A percentile compares a stretch with the other conserved stretches of the same genome.
Evolutionary conservation across 148 eudicot species (phyloP).

Genomic region (Oxyria digyna): DNA sequence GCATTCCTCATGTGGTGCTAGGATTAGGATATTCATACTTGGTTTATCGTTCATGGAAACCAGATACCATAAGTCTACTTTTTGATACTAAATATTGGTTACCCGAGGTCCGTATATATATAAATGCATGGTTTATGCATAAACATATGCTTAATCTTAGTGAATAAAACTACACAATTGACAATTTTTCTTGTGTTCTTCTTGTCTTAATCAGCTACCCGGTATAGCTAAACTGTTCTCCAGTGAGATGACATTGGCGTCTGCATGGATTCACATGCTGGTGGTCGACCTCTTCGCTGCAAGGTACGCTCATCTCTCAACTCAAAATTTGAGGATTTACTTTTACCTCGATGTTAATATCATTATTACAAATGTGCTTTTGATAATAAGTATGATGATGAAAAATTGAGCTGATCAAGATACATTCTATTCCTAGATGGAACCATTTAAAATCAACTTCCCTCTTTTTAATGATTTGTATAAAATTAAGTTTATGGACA

Average conservation of each 20-base stretch:
- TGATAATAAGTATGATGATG: background rate
- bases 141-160: background rate
- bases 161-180: background rate
- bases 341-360: background rate
- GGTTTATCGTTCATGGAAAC: slow-evolving; percentile 84
- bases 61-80: slow-evolving; percentile 63
- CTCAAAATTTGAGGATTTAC: background rate
- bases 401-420: too few species aligned
- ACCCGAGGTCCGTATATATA: slow-evolving; percentile 62
- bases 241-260: slow-evolving; percentile 82
- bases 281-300: slow-evolving; percentile 90
- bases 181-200: background rate
- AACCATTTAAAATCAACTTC: too few species aligned
- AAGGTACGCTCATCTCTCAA: slow-evolving; percentile 35
- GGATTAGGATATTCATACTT: slow-evolving; percentile 72
- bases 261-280: slow-evolving; percentile 90
- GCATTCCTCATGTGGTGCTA: slow-evolving; percentile 53
- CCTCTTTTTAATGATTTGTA: too few species aligned
- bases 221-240: slow-evolving; percentile 89
- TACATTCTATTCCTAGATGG: too few species aligned
- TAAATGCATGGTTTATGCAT: background rate
- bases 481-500: too few species aligned
- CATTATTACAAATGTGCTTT: too few species aligned
- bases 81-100: slow-evolving; percentile 86
- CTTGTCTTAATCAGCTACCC: slow-evolving; percentile 38